These are phyloP conservation scores for Leavenworthia alabamica DNA, from an alignment of 345 rosid species.

Conservation along the genomic window DNA sequence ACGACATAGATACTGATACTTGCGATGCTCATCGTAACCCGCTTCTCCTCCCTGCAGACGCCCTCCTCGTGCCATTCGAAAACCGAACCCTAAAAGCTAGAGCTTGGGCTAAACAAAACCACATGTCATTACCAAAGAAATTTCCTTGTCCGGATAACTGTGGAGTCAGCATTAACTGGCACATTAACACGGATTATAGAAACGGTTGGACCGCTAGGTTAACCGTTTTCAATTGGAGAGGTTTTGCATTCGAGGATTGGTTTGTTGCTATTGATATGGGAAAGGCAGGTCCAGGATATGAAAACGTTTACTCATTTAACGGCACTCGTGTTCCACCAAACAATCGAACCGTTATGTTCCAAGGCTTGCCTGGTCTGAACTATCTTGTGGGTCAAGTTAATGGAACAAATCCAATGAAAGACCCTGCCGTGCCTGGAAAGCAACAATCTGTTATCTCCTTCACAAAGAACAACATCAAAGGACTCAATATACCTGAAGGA, in stretches of 20 bases:
- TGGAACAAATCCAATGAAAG: slow-evolving; percentile 37
- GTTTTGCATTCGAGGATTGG: slow-evolving; percentile 58
- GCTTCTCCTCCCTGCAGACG: slow-evolving; percentile 71
- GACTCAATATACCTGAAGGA: slow-evolving; percentile 46
- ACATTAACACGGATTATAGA: slow-evolving; percentile 55
- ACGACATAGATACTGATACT: slow-evolving; percentile 29
- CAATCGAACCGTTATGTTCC: slow-evolving; percentile 58
- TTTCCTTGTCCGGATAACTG: slow-evolving; percentile 91
- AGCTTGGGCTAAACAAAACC: slow-evolving; percentile 72
- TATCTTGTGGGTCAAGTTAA: slow-evolving; percentile 54
- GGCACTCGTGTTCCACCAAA: slow-evolving; percentile 46
- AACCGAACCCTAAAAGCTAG: slow-evolving; percentile 62
- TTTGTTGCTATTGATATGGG: slow-evolving; percentile 55
- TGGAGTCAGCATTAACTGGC: slow-evolving; percentile 95
- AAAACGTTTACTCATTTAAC: slow-evolving; percentile 73
- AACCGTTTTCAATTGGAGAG: slow-evolving; percentile 83
- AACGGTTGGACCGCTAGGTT: slow-evolving; percentile 79
- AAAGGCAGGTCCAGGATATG: slow-evolving; percentile 56
- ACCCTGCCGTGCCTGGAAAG: slow-evolving; percentile 73
- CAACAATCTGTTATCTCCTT: slow-evolving; percentile 89
- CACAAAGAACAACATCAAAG: slow-evolving; percentile 40
- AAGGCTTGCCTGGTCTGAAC: slow-evolving; percentile 63
- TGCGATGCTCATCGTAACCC: slow-evolving; percentile 49
- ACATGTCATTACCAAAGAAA: slow-evolving; percentile 40
- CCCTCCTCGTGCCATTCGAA: slow-evolving; percentile 64